Percentiles rank a stretch among this genome's conserved stretches.
Conservation (phyloP, 2,329 filamentous ascomycete genomes). For the Arthrobotrys musiformis region DNA sequence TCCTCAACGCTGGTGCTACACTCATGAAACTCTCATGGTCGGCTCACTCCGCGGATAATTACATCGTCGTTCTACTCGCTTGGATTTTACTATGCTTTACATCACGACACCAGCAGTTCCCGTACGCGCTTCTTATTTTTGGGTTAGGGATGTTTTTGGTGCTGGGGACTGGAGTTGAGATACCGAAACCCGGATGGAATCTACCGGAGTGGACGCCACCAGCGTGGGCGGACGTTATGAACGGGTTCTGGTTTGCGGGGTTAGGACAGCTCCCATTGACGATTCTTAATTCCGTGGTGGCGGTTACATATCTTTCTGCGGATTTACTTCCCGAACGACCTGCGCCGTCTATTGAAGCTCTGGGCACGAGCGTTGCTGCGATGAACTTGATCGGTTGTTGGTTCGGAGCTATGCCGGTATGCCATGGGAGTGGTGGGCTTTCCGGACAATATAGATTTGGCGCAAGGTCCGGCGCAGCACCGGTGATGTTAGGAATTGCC, state of each 20-base stretch:
- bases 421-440: conserved; percentile 89
- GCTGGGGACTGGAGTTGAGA: conserved; percentile 60
- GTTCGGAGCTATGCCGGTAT: conserved; percentile 95
- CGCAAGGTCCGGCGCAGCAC: conserved; percentile 83
- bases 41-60: conserved; percentile 78
- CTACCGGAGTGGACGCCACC: conserved; percentile 48
- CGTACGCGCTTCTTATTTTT: conserved; percentile 81
- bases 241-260: conserved; percentile 66
- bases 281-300: conserved; percentile 90
- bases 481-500: conserved; percentile 79
- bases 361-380: conserved; percentile 81
- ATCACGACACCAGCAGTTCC: conserved; percentile 73
- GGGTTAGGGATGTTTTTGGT: conserved; percentile 75
- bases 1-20: conserved; percentile 77
- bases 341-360: conserved; percentile 76
- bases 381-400: conserved; percentile 90
- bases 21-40: conserved; percentile 78
- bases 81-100: conserved; percentile 76
- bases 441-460: conserved; percentile 93
- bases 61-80: conserved; percentile 78
- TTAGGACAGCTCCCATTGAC: conserved; percentile 90
- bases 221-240: conserved; percentile 55
- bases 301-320: conserved; percentile 79
- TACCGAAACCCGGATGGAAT: conserved; percentile 57
- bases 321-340: conserved; percentile 78